These are phyloP conservation scores for Rhytidiadelphus loreus DNA, from an alignment of 225 moss, liverwort and hornwort genomes.

Conservation along the genomic window DNA sequence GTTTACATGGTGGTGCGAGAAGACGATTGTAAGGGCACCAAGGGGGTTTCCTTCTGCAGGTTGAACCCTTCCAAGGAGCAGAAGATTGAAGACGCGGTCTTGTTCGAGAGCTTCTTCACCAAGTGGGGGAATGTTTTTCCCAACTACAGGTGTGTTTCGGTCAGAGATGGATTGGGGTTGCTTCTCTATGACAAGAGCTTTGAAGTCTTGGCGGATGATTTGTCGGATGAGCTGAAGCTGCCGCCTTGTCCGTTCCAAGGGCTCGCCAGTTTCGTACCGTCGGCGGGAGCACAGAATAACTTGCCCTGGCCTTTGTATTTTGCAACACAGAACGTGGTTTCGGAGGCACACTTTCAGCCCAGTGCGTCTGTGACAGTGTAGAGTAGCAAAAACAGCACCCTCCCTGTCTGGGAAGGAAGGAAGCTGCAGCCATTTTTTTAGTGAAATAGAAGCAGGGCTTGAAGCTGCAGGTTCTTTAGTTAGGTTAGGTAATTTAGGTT, in stretches of 20 bases:
- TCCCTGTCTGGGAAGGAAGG: neutral
- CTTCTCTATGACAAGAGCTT: slow-evolving; percentile 27
- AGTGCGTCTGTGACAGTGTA: slow-evolving; percentile 15
- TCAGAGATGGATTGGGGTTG: slow-evolving; percentile 13
- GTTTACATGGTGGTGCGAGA: slow-evolving; percentile 50
- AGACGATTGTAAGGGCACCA: slow-evolving; percentile 30
- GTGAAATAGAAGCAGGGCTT: neutral
- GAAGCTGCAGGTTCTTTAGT: neutral
- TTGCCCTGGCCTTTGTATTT: neutral
- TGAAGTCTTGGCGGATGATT: slow-evolving; percentile 29
- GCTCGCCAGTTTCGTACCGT: slow-evolving; percentile 6
- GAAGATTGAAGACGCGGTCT: slow-evolving; percentile 35
- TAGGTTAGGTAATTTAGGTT: neutral
- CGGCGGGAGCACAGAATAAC: neutral
- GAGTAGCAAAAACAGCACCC: neutral
- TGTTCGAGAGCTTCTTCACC: slow-evolving; percentile 43
- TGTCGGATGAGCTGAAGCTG: slow-evolving; percentile 34
- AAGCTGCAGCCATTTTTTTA: neutral
- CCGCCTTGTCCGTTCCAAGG: slow-evolving; percentile 34
- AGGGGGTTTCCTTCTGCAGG: slow-evolving; percentile 35
- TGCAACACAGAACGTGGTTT: slow-evolving; percentile 25
- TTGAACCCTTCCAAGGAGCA: slow-evolving; percentile 38
- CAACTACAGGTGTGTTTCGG: slow-evolving; percentile 18
- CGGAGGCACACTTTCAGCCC: slow-evolving; percentile 29
- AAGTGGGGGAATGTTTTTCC: slow-evolving; percentile 38